Evolutionary conservation across 768 basidiomycete genomes (phyloP), one percentile per base, ranked within the genome.

Genomic region (Cubamyces lactineus): DNA sequence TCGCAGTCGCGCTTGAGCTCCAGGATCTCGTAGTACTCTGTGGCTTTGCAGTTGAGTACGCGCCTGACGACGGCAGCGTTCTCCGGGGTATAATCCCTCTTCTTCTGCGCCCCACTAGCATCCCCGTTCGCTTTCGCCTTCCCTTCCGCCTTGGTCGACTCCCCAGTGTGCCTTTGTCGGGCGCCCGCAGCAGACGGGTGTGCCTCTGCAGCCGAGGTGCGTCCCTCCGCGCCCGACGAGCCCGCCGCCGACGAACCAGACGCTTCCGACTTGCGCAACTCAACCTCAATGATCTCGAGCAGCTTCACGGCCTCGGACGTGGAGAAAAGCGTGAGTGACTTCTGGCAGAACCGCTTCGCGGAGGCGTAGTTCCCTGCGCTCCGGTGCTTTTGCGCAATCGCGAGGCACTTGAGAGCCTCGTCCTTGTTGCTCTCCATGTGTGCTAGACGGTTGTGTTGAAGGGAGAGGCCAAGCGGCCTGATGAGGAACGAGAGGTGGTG

Each of bases 21-120:
- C 67, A 98, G 75, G 64, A 98, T 98, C 74, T 93, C 93, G 73
- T 98, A 98, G 74, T 96, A 98, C 70, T 91, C 88, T 26, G 92
- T 91, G 26, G 87, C 84, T 75, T 91, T 93, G 80, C 96, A 98
- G 30, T 79, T 73, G 69, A 89, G 83, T 49, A 98, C 90, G 52
- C 94, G 81, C 75, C 91, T 91, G 60, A 98, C 96, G 46, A 96
- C 83, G 4, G 84, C 82, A 17, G 80, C 73, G 73, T 97, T 93
- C 68, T 96, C 95, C 21, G 84, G 75, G 2, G 95, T 96, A 75
- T 91, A 97, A 51, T 92, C 91, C 73, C 93, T 81, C 78, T 94
- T 92, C 75, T 72, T 72, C 69, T 71, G 53, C 17, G 87, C 83
- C 16, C 82, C 84, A 42, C 24, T 30, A 46, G 48, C 66, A 38